Base-by-base conservation (phyloP, 2,329 filamentous ascomycete species). In the Clonostachys rosea region DNA sequence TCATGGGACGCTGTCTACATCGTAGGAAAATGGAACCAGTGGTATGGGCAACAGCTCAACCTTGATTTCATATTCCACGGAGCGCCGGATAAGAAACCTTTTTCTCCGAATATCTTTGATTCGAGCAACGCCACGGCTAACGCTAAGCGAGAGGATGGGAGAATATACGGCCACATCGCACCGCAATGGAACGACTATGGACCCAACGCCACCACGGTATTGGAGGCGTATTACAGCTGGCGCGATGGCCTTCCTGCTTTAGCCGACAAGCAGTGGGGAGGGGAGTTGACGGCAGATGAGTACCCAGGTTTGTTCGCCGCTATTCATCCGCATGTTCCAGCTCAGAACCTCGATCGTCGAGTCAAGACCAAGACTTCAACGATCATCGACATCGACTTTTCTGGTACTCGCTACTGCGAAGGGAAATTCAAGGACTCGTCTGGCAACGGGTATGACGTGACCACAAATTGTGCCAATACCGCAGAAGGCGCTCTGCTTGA, bases 41-140 rank as follows among this genome's bases (percentile, higher is more conserved):
- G 17, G 20, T 79, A 76, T 54, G 66, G 71, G 1, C 64, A 72
- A 39, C 59, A 63, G 6, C 66, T 79, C 47, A 73, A 79, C 52
- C 60, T 73, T 41, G 62, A 67, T 2, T 66, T 68, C 6, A 47
- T 51, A 11, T 60, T 59, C 33, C 62, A 73, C 34, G 56, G 55
- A 6, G 46, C 52, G 16, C 50, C 52, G 1, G 52, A 50, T 17
- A 47, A 45, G 5, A 36, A 47, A 0, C 40, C 52, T 6, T 59
- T 55, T 46, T 47, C 52, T 24, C 57, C 58, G 5, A 49, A 56
- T 43, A 52, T 60, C 34, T 59, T 60, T 30, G 55, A 54, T 44
- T 43, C 44, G 16, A 49, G 40, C 5, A 53, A 55, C 12, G 42
- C 47, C 3, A 30, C 50, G 1, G 51, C 54, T 8, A 60, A 60